Base-by-base conservation (phyloP, 2,329 filamentous ascomycete species). In the Hypoxylon rubiginosum region DNA sequence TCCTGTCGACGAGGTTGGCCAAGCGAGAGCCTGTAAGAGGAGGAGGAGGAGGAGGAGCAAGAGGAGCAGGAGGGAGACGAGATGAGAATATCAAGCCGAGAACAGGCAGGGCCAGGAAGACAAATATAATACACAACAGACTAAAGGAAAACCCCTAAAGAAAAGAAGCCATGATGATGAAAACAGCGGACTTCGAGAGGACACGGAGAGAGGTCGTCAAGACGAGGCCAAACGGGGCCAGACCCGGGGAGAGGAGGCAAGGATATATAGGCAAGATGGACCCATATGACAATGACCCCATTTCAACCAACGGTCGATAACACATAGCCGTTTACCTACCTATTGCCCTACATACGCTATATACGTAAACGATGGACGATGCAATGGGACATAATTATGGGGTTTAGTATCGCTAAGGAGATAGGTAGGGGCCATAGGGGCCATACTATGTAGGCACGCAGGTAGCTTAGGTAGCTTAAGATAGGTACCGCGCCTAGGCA, bases 211-310 rank as follows among this genome's bases (percentile, higher is more conserved):
- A 71, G 56, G 67, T 71, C 70, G 63, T 73, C 70, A 62, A 70
- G 59, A 65, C 57, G 62, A 72, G 59, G 70, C 69, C 71, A 65
- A 68, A 70, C 64, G 72, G 72, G 72, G 64, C 72, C 70, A 74
- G 73, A 72, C 73, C 74, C 74, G 74, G 77, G 39, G 77, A 78
- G 78, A 79, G 79, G 75, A 79, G 76, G 77, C 77, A 78, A 78
- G 77, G 80, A 83, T 84, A 84, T 84, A 84, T 83, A 84, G 68
- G 69, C 75, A 75, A 19, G 74, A 73, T 70, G 70, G 71, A 67
- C 63, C 68, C 68, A 71, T 72, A 74, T 55, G 60, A 78, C 72
- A 67, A 74, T 55, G 60, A 78, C 72, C 67, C 68, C 69, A 73
- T 75, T 64, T 43, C 58, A 70, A 60, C 59, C 66, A 71, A 66